phyloP scores from a whole-genome alignment of 306 rosid genomes.

The Senna tora region DNA sequence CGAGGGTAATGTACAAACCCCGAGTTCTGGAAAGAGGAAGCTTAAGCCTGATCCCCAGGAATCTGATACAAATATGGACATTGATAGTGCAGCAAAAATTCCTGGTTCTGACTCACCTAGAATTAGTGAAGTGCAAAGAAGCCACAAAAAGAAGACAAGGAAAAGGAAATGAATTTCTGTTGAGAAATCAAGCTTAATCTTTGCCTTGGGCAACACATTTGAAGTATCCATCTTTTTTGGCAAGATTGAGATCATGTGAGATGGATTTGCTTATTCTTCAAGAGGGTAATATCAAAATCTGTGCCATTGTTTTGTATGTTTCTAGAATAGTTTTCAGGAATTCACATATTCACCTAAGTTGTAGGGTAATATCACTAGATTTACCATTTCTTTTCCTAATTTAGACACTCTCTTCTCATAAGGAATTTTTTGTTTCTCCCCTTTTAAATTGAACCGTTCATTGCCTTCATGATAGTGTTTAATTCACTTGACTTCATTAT shows the following conservation, averaged over 20 bases:
- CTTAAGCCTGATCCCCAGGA: conserved; percentile 51
- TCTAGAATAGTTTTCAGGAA: conserved; percentile 11
- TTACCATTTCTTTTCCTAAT: neutral
- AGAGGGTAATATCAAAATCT: conserved; percentile 23
- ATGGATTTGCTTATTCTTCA: conserved; percentile 34
- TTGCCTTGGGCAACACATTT: conserved; percentile 34
- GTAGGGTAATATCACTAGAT: conserved; percentile 14
- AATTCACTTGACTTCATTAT: no score
- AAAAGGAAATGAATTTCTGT: conserved; percentile 48
- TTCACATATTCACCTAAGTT: no score
- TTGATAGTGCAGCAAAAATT: conserved; percentile 25
- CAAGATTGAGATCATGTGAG: conserved; percentile 39
- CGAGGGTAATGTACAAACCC: conserved; percentile 41
- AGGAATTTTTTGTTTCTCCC: conserved; percentile 4
- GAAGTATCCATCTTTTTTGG: conserved; percentile 37
- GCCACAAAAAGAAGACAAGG: conserved; percentile 51
- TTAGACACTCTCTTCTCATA: conserved; percentile 28
- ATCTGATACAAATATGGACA: conserved; percentile 36
- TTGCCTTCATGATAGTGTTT: conserved; percentile 9
- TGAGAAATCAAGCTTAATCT: conserved; percentile 38
- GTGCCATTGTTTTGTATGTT: conserved; percentile 39
- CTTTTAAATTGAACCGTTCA: neutral
- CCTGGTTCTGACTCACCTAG: conserved; percentile 39
- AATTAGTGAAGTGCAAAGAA: conserved; percentile 39
- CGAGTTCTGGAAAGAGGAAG: conserved; percentile 63